Evolutionary conservation across 192 early-diverging fungal species (phyloP).

Genomic region (Hyaloraphidium curvatum): DNA sequence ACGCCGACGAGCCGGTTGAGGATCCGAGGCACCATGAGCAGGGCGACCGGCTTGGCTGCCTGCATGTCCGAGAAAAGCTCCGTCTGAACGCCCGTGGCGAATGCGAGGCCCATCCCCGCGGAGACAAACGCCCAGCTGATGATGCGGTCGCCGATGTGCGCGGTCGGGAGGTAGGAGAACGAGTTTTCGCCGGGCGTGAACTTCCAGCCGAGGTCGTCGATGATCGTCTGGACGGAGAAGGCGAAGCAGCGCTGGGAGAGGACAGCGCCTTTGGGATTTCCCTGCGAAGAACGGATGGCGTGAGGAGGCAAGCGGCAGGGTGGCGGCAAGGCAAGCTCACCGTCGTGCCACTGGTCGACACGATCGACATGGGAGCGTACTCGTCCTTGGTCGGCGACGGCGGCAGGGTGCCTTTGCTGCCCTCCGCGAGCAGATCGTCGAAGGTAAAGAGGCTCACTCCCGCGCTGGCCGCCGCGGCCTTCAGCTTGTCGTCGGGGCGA

Average conservation of each 20-base stretch:
- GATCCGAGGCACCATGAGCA: neutral
- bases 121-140: neutral
- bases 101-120: neutral
- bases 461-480: too few relatives aligned
- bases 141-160: neutral
- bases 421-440: too few relatives aligned
- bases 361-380: too few relatives aligned
- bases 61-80: neutral
- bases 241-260: neutral
- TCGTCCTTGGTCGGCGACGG: too few relatives aligned
- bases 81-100: neutral
- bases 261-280: conserved; percentile 1
- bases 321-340: too few relatives aligned
- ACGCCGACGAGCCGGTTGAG: neutral
- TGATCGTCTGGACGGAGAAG: neutral
- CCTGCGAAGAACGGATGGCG: too few relatives aligned
- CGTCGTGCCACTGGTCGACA: too few relatives aligned
- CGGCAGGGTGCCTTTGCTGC: too few relatives aligned
- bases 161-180: neutral
- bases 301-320: too few relatives aligned
- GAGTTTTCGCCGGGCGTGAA: neutral
- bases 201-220: neutral
- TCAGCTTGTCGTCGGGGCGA: too few relatives aligned
- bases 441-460: too few relatives aligned
- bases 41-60: neutral